phyloP scores from a whole-genome alignment of 1,139 yeast genomes.

The Suhomyces coccinellae region DNA sequence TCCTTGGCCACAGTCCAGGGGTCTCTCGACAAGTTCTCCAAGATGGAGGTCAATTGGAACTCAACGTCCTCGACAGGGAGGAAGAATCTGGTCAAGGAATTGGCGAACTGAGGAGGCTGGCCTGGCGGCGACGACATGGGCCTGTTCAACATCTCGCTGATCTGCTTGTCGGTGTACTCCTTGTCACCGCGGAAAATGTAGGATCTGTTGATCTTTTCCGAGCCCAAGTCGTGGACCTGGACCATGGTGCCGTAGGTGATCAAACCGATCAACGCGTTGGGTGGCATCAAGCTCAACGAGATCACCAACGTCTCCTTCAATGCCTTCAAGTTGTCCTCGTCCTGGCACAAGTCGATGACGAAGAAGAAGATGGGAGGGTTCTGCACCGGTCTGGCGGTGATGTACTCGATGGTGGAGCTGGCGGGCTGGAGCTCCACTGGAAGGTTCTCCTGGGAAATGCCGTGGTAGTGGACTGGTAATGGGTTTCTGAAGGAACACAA shows the following conservation, averaged over 20 bases:
- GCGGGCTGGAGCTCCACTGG: conserved; percentile 82
- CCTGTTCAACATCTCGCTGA: conserved; percentile 70
- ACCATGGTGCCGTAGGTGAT: conserved; percentile 94
- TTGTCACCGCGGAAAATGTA: conserved; percentile 92
- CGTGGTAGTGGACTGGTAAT: conserved; percentile 87
- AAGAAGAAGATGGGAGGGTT: conserved; percentile 92
- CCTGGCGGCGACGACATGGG: conserved; percentile 38
- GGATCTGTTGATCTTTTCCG: conserved; percentile 72
- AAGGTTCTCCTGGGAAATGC: conserved; percentile 75
- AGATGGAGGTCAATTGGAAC: conserved; percentile 75
- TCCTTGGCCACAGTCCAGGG: conserved; percentile 93
- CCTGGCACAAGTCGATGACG: conserved; percentile 93
- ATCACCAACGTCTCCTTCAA: conserved; percentile 84
- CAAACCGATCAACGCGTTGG: conserved; percentile 88
- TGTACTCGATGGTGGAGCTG: conserved; percentile 89
- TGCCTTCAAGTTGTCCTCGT: conserved; percentile 86
- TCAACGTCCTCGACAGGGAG: conserved; percentile 86
- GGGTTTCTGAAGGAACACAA: conserved; percentile 82
- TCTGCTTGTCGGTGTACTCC: conserved; percentile 76
- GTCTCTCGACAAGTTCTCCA: conserved; percentile 78
- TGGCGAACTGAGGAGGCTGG: conserved; percentile 28
- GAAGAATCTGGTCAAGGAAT: conserved; percentile 72
- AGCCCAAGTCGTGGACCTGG: conserved; percentile 89
- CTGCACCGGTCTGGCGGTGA: conserved; percentile 83
- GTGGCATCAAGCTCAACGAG: conserved; percentile 82